Evolutionary conservation across 495 filamentous ascomycete species (phyloP).

Genomic region (Tetracladium marchalianum): DNA sequence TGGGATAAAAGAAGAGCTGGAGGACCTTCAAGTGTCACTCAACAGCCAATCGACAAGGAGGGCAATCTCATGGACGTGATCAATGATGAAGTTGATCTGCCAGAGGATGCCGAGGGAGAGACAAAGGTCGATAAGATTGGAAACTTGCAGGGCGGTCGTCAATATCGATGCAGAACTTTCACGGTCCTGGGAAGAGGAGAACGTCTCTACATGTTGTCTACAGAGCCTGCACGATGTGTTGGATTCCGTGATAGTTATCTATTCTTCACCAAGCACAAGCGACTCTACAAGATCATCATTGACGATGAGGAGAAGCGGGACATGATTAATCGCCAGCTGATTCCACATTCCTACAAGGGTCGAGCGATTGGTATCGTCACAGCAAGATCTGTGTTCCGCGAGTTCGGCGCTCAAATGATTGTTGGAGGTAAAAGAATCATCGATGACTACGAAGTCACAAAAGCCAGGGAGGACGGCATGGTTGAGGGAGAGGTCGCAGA

Average conservation of each 20-base stretch:
- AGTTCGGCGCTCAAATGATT: constrained; percentile 90
- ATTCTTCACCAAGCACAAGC: constrained; percentile 91
- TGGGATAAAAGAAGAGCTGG: constrained; percentile 51
- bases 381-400: constrained; percentile 89
- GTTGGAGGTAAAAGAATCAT: constrained; percentile 76
- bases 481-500: constrained; percentile 83
- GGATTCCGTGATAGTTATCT: constrained; percentile 96
- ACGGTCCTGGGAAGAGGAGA: constrained; percentile 76
- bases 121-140: constrained; percentile 87
- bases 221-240: constrained; percentile 90
- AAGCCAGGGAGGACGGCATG: constrained; percentile 66
- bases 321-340: constrained; percentile 83
- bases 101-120: constrained; percentile 82
- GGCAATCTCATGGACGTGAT: constrained; percentile 87
- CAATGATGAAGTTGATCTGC: constrained; percentile 81
- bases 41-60: constrained; percentile 88
- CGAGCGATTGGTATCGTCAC: constrained; percentile 96
- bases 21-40: constrained; percentile 63
- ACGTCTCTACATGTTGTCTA: constrained; percentile 93
- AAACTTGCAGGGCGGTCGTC: constrained; percentile 65
- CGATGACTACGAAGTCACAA: constrained; percentile 84
- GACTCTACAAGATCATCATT: constrained; percentile 82
- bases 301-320: constrained; percentile 82
- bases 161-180: constrained; percentile 92
- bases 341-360: constrained; percentile 96